phyloP scores from a whole-genome alignment of 495 filamentous ascomycete species.

The Beverwykella pulmonaria region DNA sequence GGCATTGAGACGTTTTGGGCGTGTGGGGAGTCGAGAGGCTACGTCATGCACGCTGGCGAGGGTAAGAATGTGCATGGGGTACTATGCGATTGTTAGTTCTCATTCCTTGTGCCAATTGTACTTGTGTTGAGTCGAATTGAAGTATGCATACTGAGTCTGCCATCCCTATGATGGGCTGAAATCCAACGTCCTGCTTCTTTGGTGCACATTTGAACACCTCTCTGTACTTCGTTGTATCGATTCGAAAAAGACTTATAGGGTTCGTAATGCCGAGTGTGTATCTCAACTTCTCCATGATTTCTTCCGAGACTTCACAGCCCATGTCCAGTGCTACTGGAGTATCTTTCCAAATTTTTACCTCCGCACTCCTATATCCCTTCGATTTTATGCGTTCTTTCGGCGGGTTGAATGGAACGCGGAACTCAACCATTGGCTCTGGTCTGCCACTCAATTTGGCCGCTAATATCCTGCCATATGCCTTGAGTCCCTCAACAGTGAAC shows the following conservation, averaged over 20 bases:
- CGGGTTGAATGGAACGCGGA: constrained; percentile 69
- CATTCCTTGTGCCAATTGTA: neutral
- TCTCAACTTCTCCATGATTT: constrained; percentile 52
- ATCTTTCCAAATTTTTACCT: constrained; percentile 82
- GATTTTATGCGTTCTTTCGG: constrained; percentile 53
- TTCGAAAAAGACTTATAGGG: constrained; percentile 70
- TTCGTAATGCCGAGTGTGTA: constrained; percentile 66
- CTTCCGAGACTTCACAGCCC: constrained; percentile 54
- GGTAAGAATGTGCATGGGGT: constrained; percentile 81
- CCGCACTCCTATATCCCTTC: constrained; percentile 60
- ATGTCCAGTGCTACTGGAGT: constrained; percentile 54
- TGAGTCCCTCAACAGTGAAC: constrained; percentile 35
- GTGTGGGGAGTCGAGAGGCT: constrained; percentile 38
- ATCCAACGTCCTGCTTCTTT: constrained; percentile 65
- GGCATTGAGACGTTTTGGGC: constrained; percentile 56
- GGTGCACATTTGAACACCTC: constrained; percentile 79
- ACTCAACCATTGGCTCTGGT: constrained; percentile 41
- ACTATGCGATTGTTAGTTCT: constrained; percentile 50
- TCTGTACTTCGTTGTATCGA: constrained; percentile 62
- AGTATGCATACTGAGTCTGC: constrained; percentile 68
- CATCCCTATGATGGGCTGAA: constrained; percentile 77
- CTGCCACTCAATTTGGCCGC: constrained; percentile 21
- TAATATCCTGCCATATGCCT: constrained; percentile 36
- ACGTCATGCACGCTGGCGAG: constrained; percentile 71
- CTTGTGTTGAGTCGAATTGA: neutral